Conservation (phyloP, 2,329 filamentous ascomycete species). For the Colletotrichum sansevieriae region DNA sequence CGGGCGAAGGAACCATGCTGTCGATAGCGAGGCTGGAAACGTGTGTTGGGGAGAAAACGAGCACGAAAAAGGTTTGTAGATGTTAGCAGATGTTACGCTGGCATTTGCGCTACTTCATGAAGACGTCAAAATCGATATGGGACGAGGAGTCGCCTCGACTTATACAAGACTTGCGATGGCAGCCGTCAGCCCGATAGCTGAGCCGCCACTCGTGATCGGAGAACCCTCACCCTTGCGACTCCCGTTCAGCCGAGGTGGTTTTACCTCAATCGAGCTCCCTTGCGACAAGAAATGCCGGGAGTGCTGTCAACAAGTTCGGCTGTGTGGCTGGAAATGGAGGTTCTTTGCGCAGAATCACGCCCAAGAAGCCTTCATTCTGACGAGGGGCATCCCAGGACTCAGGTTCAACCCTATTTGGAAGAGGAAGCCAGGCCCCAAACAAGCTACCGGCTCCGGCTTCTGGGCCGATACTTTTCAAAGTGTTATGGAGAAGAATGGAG, state of each 20-base stretch:
- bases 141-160: conserved; percentile 20
- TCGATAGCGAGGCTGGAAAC: background rate
- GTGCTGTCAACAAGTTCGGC: background rate
- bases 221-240: background rate
- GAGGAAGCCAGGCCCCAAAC: conserved; percentile 22
- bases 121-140: background rate
- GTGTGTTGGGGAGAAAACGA: background rate
- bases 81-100: background rate
- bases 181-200: conserved; percentile 10
- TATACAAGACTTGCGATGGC: conserved; percentile 36
- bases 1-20: conserved; percentile 33
- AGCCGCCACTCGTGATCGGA: background rate
- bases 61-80: conserved; percentile 1
- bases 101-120: background rate
- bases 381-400: conserved; percentile 4
- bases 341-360: background rate
- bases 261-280: conserved; percentile 3
- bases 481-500: background rate
- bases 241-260: background rate
- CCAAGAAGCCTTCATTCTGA: background rate
- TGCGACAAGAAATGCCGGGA: conserved; percentile 14
- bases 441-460: conserved; percentile 3
- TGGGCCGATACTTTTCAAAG: conserved; percentile 15
- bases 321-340: background rate
- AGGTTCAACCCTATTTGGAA: conserved; percentile 21